Evolutionary conservation across 2,329 filamentous ascomycete species (phyloP), one percentile per base, ranked within the genome.

Genomic region (Arachnomyces sp.): DNA sequence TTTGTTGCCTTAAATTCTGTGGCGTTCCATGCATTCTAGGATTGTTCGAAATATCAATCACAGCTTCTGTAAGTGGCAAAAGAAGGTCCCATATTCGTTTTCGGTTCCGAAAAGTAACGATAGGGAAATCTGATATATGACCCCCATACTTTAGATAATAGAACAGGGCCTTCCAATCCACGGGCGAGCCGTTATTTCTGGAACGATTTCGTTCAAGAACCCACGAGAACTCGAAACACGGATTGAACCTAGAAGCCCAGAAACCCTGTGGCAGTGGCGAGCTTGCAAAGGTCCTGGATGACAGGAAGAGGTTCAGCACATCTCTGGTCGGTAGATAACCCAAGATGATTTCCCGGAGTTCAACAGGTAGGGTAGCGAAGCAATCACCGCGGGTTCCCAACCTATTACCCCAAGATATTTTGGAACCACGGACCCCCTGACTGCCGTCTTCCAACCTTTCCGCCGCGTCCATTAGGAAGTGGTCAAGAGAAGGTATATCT

Each of bases 21-120:
- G 2, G 34, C 8, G n/a, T 13, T 17, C 34, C 34, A 11, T 36
- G 12, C 34, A 36, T 8, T 8, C 8, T 36, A 8, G 34, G 13
- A 28, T 29, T 28, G 2, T 13, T 25, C 5, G 21, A 13, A 2
- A 37, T 13, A 2, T n/a, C 16, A 13, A 28, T 28, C 25, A 37
- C n/a, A 8, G 6, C 17, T 12, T 37, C 21, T 12, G 34, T 18
- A 7, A 38, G n/a, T n/a, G 25, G 29, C 14, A 25, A 18, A 17
- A 31, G 12, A 15, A 32, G 28, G 9, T 31, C 21, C 36, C 16
- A 39, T 39, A 33, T 39, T n/a, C 30, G 16, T 18, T n/a, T 18
- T 15, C 36, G 9, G 7, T 33, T 39, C 25, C 25, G 29, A 14
- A 39, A 12, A 12, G 14, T 13, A 3, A 9, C 7, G 7, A 8